Conservation (phyloP, 1,284 basidiomycete species). For the Stygiomarasmius scandens region DNA sequence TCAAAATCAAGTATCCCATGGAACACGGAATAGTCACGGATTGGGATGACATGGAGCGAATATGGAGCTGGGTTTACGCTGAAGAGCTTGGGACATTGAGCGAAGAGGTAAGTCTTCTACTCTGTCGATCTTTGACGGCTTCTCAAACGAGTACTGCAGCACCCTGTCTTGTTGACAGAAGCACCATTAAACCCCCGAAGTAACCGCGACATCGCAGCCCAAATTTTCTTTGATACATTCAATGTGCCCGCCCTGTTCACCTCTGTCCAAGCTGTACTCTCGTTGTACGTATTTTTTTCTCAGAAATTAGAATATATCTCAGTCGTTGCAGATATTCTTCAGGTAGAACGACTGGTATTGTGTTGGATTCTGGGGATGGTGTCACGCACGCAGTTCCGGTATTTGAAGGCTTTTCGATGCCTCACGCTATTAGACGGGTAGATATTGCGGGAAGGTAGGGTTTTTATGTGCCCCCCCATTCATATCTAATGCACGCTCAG, state of each 20-base stretch:
- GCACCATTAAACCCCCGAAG: slow-evolving; percentile 93
- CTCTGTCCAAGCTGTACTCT: slow-evolving; percentile 96
- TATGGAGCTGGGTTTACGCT: slow-evolving; percentile 96
- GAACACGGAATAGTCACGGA: slow-evolving; percentile 93
- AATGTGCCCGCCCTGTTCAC: slow-evolving; percentile 98
- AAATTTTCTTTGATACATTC: slow-evolving; percentile 99
- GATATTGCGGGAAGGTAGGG: slow-evolving; percentile 92
- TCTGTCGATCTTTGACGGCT: slow-evolving; percentile 16
- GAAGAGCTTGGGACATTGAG: slow-evolving; percentile 93
- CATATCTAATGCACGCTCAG: slow-evolving; percentile 44
- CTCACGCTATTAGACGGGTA: slow-evolving; percentile 93
- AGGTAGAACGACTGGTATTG: slow-evolving; percentile 98
- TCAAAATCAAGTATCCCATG: slow-evolving; percentile 99
- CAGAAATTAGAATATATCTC: slow-evolving; percentile 14
- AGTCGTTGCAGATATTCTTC: slow-evolving; percentile 83
- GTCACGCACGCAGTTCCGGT: slow-evolving; percentile 99
- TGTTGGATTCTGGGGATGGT: slow-evolving; percentile 97
- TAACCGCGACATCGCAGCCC: slow-evolving; percentile 93
- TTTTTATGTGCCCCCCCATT: slow-evolving; percentile 5
- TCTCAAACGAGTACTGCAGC: slow-evolving; percentile 51
- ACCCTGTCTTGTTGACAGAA: slow-evolving; percentile 94
- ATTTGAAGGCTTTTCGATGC: slow-evolving; percentile 99
- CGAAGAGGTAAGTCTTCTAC: slow-evolving; percentile 74
- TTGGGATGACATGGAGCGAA: slow-evolving; percentile 99
- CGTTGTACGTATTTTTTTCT: slow-evolving; percentile 64